Base-by-base conservation (phyloP, 2,329 filamentous ascomycete species). In the Thelonectria olida region DNA sequence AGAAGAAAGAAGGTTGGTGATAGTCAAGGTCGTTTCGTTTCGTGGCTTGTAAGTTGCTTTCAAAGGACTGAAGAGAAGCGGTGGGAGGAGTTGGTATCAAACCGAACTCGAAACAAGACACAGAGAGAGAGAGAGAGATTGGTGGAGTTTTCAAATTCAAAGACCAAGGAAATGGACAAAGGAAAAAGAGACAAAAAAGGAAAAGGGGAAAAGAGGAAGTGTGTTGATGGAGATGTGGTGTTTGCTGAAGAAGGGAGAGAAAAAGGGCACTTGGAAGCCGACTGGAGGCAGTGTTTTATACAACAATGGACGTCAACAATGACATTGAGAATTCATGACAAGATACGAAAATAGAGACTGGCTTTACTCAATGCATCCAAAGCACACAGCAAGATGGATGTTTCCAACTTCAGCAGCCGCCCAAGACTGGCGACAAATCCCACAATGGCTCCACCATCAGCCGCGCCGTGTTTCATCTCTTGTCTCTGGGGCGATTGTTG, bases 381-480 rank as follows among this genome's bases (percentile, higher is more conserved):
- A 31, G 20, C 45, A 42, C 38, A 44, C 28, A 42, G 12, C 42
- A 51, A 38, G 9, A 50, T 20, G 42, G 20, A 45, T 45, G 28
- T 63, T 72, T 67, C 67, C 65, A 71, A 60, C 62, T 66, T 57
- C 67, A 72, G 68, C 67, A 72, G 54, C 68, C 68, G 67, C 69
- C 58, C 45, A 50, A 13, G 41, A 53, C n/a, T 20, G 36, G 28
- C n/a, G n/a, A n/a, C n/a, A n/a, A n/a, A n/a, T n/a, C 39, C 19
- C 10, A 17, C 38, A 27, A 15, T 34, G 31, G 31, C 6, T 17
- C 17, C 52, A 28, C 51, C 44, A 34, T 38, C n/a, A n/a, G n/a
- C n/a, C n/a, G 27, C 42, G 45, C 28, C 51, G 8, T 52, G 55
- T 63, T 62, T 64, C 62, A 39, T 20, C 42, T 25, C 19, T 38